Conservation (phyloP, 441 rosid species). For the Viola pubescens region DNA sequence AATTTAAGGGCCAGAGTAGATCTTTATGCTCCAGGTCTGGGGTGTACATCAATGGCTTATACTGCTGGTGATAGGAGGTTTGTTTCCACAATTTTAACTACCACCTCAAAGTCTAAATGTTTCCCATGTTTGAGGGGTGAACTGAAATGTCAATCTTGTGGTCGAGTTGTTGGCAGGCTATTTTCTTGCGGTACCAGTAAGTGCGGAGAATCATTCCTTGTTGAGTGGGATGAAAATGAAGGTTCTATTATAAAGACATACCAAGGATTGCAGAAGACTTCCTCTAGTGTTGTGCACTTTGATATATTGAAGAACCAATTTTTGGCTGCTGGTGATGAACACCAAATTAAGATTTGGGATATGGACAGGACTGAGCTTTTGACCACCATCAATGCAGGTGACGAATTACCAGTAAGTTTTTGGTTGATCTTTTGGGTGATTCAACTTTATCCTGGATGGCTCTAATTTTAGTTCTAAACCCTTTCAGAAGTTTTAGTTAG, state of each 20-base stretch:
- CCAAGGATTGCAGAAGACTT: constrained; percentile 35
- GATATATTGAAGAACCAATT: constrained; percentile 34
- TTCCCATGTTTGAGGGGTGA: constrained; percentile 1
- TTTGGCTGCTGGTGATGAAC: constrained; percentile 57
- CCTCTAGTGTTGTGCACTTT: constrained; percentile 38
- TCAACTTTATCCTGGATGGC: neutral
- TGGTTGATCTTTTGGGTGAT: neutral
- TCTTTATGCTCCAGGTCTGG: constrained; percentile 47
- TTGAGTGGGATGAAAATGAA: constrained; percentile 59
- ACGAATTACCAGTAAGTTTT: constrained; percentile 44
- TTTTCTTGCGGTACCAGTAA: constrained; percentile 51
- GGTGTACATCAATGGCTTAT: constrained; percentile 43
- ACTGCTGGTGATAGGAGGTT: constrained; percentile 43
- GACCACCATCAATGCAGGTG: constrained; percentile 37
- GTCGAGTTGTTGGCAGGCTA: constrained; percentile 26
- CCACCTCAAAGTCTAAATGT: constrained; percentile 8
- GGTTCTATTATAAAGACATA: constrained; percentile 39
- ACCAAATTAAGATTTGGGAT: constrained; percentile 50
- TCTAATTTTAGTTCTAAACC: no score
- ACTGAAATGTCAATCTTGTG: neutral
- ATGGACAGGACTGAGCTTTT: constrained; percentile 39
- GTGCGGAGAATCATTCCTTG: constrained; percentile 46
- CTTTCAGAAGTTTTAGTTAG: no score
- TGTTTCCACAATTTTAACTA: constrained; percentile 3
- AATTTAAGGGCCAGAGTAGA: constrained; percentile 36